A percentile compares a stretch with the other conserved stretches of the same genome.
Conservation (phyloP, 768 basidiomycete genomes). For the Mycena vitilis region DNA sequence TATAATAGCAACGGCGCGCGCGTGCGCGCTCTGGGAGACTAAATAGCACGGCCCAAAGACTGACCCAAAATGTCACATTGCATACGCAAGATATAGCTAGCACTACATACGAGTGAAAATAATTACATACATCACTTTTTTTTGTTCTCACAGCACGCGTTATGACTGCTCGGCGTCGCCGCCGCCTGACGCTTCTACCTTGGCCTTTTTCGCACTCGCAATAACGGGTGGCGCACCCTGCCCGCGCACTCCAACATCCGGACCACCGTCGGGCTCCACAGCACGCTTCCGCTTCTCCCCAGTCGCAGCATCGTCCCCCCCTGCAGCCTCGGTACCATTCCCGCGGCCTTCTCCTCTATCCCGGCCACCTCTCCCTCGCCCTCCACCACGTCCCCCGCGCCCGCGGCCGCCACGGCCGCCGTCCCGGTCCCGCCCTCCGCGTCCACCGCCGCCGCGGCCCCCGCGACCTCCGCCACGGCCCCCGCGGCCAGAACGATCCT, state of each 20-base stretch:
- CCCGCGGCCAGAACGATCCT: conserved; percentile 41
- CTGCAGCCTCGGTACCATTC: conserved; percentile 37
- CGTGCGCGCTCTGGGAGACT: too few species aligned
- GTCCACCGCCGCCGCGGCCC: conserved; percentile 58
- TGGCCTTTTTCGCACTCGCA: conserved; percentile 58
- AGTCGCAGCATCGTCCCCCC: conserved; percentile 53
- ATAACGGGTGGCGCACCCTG: conserved; percentile 66
- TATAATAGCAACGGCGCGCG: too few species aligned
- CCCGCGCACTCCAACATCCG: conserved; percentile 74
- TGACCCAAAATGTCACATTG: not conserved
- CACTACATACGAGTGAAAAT: conserved; percentile 14
- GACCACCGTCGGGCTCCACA: conserved; percentile 83
- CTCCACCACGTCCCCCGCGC: conserved; percentile 49
- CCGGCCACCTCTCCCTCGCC: conserved; percentile 45
- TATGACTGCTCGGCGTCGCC: conserved; percentile 35
- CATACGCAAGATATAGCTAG: conserved; percentile 13
- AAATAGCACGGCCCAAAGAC: too few species aligned
- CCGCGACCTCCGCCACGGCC: conserved; percentile 60
- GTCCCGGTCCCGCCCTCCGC: conserved; percentile 51
- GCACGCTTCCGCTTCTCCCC: conserved; percentile 85
- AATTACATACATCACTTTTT: conserved; percentile 14
- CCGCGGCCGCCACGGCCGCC: conserved; percentile 49
- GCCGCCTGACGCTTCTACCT: conserved; percentile 47
- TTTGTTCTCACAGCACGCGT: not conserved
- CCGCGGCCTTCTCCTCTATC: conserved; percentile 42